These are phyloP conservation scores for Lophiostoma macrostomum DNA, from an alignment of 495 filamentous ascomycete genomes.

Conservation along the genomic window DNA sequence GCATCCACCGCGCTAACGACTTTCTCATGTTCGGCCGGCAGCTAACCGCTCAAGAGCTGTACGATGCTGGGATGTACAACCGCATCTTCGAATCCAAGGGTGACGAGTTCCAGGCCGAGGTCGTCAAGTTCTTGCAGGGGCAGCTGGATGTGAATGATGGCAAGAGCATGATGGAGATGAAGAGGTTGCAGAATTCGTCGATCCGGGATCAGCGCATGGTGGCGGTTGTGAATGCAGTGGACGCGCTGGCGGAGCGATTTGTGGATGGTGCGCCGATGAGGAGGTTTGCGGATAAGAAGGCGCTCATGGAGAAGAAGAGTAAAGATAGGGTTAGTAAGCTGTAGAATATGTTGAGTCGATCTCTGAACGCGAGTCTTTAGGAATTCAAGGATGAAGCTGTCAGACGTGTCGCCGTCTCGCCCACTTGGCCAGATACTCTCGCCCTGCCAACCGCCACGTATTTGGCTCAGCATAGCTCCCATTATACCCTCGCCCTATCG, in stretches of 20 bases:
- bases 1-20: constrained; percentile 40
- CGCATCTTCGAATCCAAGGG: constrained; percentile 26
- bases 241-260: constrained; percentile 41
- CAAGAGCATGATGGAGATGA: constrained; percentile 43
- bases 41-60: constrained; percentile 31
- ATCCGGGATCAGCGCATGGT: constrained; percentile 34
- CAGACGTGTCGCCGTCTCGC: constrained; percentile 34
- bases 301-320: constrained; percentile 31
- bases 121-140: constrained; percentile 33
- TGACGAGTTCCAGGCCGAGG: constrained; percentile 30
- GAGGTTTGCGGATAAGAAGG: constrained; percentile 38
- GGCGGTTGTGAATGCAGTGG: constrained; percentile 36
- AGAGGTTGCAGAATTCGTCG: constrained; percentile 39
- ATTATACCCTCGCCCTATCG: constrained; percentile 20
- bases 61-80: constrained; percentile 35
- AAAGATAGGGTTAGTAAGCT: constrained; percentile 20
- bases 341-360: constrained; percentile 20
- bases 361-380: too few species aligned
- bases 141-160: constrained; percentile 38
- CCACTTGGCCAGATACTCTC: constrained; percentile 34
- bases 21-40: constrained; percentile 41
- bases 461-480: constrained; percentile 34
- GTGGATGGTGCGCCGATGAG: constrained; percentile 38
- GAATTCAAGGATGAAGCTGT: too few species aligned
- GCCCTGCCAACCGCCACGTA: constrained; percentile 33